Evolutionary conservation across 495 filamentous ascomycete genomes (phyloP).

Genomic region (Xylaria grammica): DNA sequence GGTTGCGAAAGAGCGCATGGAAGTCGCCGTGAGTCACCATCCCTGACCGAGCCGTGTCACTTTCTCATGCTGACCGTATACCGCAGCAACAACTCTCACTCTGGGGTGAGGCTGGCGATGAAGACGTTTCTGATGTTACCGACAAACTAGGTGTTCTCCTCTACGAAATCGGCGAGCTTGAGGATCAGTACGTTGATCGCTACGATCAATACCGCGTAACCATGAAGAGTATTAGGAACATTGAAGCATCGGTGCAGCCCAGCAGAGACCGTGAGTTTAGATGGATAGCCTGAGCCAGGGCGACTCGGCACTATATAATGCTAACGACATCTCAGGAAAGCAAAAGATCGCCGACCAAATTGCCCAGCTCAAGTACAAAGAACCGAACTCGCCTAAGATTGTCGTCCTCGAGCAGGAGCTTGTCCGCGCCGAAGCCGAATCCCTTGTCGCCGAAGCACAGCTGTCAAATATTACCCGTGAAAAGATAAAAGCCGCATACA

Average conservation of each 20-base stretch:
- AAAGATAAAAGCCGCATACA: slow-evolving; percentile 97
- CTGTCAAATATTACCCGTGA: slow-evolving; percentile 98
- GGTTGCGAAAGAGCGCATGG: slow-evolving; percentile 94
- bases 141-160: slow-evolving; percentile 98
- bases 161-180: slow-evolving; percentile 98
- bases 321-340: slow-evolving; percentile 66
- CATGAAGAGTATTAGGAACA: slow-evolving; percentile 98
- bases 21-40: slow-evolving; percentile 80
- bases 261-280: slow-evolving; percentile 85
- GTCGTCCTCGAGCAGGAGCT: slow-evolving; percentile 98
- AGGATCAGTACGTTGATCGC: slow-evolving; percentile 96
- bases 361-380: slow-evolving; percentile 98
- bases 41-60: not conserved
- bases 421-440: slow-evolving; percentile 97
- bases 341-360: slow-evolving; percentile 99
- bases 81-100: slow-evolving; percentile 95
- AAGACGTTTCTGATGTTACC: slow-evolving; percentile 97
- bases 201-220: slow-evolving; percentile 99
- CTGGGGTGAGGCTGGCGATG: slow-evolving; percentile 96
- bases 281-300: not conserved
- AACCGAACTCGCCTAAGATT: slow-evolving; percentile 95
- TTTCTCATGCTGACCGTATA: slow-evolving; percentile 4
- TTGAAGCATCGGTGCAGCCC: slow-evolving; percentile 96
- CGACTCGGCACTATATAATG: not conserved
- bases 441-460: slow-evolving; percentile 95